phyloP scores from a whole-genome alignment of 805 yeast genomes.

The Metschnikowia sp. region DNA sequence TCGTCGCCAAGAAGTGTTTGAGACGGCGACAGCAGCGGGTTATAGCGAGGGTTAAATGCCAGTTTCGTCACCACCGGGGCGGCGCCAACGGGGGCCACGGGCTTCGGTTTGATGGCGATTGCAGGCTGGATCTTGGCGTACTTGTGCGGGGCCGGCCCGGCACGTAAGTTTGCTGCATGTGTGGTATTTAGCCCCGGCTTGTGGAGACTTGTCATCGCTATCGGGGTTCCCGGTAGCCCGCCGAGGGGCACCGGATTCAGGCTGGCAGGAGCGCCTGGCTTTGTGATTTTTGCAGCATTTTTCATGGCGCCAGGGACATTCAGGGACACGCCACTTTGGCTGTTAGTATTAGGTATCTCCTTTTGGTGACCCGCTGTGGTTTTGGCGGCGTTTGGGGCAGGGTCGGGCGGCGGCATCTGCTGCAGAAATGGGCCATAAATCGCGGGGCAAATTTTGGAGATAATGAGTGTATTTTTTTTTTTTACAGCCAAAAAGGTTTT shows the following conservation, averaged over 20 bases:
- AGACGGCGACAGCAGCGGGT: conserved; percentile 11
- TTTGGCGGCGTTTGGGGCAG: not conserved
- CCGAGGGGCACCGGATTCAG: not conserved
- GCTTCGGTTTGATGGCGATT: conserved; percentile 37
- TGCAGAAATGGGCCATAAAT: too few species aligned
- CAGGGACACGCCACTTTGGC: too few species aligned
- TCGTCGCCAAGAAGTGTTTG: conserved; percentile 5
- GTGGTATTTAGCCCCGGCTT: not conserved
- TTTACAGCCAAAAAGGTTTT: too few species aligned
- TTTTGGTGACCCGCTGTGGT: not conserved
- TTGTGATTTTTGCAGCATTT: not conserved
- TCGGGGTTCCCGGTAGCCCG: not conserved
- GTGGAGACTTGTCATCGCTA: not conserved
- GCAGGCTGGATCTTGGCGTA: conserved; percentile 38
- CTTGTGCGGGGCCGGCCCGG: conserved; percentile 14
- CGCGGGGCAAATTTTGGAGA: too few species aligned
- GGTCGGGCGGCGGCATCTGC: too few species aligned
- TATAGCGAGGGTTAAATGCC: conserved; percentile 18
- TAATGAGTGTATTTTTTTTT: too few species aligned
- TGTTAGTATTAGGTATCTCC: too few species aligned
- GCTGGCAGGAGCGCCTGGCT: not conserved
- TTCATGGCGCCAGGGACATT: not conserved
- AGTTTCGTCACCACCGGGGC: conserved; percentile 26
- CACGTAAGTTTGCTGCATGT: not conserved
- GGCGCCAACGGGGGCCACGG: conserved; percentile 22